Evolutionary conservation across 1,284 basidiomycete genomes (phyloP), one percentile per base, ranked within the genome.

Genomic region (Leccinum fallax): DNA sequence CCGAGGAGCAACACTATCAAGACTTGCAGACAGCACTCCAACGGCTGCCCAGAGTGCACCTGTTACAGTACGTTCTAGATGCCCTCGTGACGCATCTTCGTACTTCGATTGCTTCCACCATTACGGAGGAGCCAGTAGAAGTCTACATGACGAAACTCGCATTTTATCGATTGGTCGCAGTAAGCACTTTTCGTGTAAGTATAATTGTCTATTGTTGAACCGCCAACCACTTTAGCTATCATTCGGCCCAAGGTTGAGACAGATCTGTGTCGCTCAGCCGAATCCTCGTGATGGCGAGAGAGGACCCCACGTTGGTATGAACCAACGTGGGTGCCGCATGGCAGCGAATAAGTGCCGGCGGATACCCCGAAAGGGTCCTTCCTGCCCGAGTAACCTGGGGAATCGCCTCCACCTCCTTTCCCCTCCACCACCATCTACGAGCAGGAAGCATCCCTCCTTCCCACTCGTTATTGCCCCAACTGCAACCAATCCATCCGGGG

Each of bases 141-240:
- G 80, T 94, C 6, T 97, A 90, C 72, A 80, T 92, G 62, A 87
- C 90, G 52, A 98, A 98, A 77, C 80, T 98, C 53, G 92, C 93
- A 0, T 80, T 97, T 28, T 2, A 58, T 92, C 94, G 6, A 76
- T 97, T 65, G 95, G 95, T 60, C 83, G 95, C 72, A 83, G 93
- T 95, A 71, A 78, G 90, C 77, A 58, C 16, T 46, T 67, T n/a
- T 34, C 49, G 36, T 56, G 16, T 58, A 36, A n/a, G 6, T 13
- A 24, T 13, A 52, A 15, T 38, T 21, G 5, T 34, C 24, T 6
- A 30, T 28, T 28, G 28, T 57, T 59, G 61, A 62, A 40, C 19
- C 66, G 11, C 28, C 57, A 30, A 61, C 58, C 3, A 34, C 15
- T 58, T 19, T 65, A 94, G 93, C 86, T 34, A 82, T 98, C 54